These are phyloP conservation scores for Penicillium herquei DNA, from an alignment of 495 filamentous ascomycete species.

Conservation along the genomic window DNA sequence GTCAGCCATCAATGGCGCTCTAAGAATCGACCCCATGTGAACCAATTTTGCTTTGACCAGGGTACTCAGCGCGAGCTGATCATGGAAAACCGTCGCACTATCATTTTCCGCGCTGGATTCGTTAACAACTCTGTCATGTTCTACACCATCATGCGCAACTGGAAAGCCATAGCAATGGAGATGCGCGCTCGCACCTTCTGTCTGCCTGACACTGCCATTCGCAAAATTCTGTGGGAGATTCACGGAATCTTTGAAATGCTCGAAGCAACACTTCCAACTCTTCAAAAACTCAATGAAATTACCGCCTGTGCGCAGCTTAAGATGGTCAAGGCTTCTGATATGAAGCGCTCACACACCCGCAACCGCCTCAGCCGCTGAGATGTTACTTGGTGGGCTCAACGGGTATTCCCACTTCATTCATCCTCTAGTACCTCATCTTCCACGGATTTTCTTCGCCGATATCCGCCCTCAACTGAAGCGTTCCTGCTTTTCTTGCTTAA, in stretches of 20 bases:
- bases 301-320: constrained; percentile 20
- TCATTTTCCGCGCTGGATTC: constrained; percentile 48
- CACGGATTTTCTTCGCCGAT: no score
- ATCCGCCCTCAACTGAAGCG: no score
- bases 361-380: not conserved
- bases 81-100: constrained; percentile 43
- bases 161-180: constrained; percentile 49
- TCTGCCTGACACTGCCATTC: constrained; percentile 50
- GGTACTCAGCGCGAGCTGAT: constrained; percentile 54
- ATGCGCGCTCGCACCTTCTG: constrained; percentile 58
- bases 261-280: constrained; percentile 37
- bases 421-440: no score
- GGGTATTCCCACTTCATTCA: no score
- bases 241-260: constrained; percentile 54
- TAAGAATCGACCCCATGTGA: constrained; percentile 53
- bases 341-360: not conserved
- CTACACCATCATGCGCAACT: constrained; percentile 48
- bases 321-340: not conserved
- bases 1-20: constrained; percentile 43
- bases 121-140: constrained; percentile 37
- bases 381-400: not conserved
- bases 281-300: constrained; percentile 40
- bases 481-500: no score
- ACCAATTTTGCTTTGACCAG: constrained; percentile 58
- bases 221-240: constrained; percentile 53